Conservation (phyloP, 2,329 filamentous ascomycete genomes). For the Colletotrichum nymphaeae region DNA sequence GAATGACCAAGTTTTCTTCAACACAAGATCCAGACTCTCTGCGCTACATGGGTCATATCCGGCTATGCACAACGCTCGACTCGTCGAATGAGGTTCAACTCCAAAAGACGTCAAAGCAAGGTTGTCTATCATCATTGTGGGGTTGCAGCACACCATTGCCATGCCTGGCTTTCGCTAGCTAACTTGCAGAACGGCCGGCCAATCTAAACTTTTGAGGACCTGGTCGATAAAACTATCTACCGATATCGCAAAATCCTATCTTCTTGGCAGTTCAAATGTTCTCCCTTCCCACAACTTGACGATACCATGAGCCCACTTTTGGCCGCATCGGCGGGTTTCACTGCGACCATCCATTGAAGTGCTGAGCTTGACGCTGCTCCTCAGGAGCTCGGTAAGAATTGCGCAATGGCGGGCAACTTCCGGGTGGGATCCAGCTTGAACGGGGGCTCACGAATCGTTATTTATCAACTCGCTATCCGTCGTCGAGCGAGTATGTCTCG, state of each 20-base stretch:
- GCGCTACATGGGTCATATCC: no score
- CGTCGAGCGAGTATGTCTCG: not conserved
- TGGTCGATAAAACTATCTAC: not conserved
- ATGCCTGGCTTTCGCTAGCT: not conserved
- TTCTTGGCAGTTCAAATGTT: no score
- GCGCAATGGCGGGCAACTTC: conserved; percentile 2
- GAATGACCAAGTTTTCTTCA: not conserved
- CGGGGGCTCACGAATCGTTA: no score
- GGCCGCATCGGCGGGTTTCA: not conserved
- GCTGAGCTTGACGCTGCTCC: not conserved
- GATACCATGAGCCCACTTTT: not conserved
- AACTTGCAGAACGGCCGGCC: not conserved
- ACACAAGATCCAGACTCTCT: not conserved
- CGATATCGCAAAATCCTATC: not conserved
- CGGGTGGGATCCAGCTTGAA: not conserved
- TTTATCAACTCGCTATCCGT: not conserved
- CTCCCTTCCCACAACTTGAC: not conserved
- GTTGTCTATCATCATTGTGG: not conserved
- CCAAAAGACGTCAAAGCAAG: conserved; percentile 2
- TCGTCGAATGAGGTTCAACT: not conserved
- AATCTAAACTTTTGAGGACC: not conserved
- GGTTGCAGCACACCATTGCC: not conserved
- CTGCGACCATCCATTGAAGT: not conserved
- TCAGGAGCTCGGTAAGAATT: not conserved
- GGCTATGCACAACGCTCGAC: no score